Evolutionary conservation across 2,329 filamentous ascomycete genomes (phyloP), one percentile per base, ranked within the genome.

Genomic region (Coniochaeta ligniaria): DNA sequence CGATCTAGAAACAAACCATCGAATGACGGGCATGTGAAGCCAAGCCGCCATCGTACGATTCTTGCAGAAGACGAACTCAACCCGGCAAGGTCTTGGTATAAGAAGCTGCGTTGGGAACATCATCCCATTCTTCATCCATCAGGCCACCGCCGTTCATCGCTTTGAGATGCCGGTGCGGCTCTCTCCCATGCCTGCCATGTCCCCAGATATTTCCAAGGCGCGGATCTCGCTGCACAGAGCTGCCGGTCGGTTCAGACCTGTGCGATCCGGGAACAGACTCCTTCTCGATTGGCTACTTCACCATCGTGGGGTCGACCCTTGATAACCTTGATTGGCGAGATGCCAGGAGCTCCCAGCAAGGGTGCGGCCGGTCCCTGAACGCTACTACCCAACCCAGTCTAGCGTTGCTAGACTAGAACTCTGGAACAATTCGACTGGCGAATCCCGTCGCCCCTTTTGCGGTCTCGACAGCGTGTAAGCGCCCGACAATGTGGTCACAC

Each of bases 401-500:
- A 58, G 56, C 56, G 56, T 31, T 24, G 20, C 56, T 58, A 8
- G 56, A 45, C 35, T 2, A 31, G 26, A 28, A 41, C 55, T 57
- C 31, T 28, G 55, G 55, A 57, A 57, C 55, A 57, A 2, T 41
- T 31, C 55, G 22, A 24, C 55, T 24, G n/a, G 56, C 56, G 35
- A 58, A 58, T 58, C 56, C 56, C 4, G 35, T 41, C 35, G 35
- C 38, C 26, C 38, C 38, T 58, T 41, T 45, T 28, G 9, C 12
- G 33, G 56, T 31, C 11, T 22, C 55, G 31, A 26, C 20, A 6
- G n/a, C 24, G 22, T 35, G 12, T 58, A 58, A 58, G 56, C 56
- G 56, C 56, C 56, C 56, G 56, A 58, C 14, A 43, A 17, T 31
- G 20, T 24, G 56, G 56, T 58, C 56, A 58, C 56, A 58, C 54